Conservation (phyloP, 345 rosid species). For the Gossypium turneri region DNA sequence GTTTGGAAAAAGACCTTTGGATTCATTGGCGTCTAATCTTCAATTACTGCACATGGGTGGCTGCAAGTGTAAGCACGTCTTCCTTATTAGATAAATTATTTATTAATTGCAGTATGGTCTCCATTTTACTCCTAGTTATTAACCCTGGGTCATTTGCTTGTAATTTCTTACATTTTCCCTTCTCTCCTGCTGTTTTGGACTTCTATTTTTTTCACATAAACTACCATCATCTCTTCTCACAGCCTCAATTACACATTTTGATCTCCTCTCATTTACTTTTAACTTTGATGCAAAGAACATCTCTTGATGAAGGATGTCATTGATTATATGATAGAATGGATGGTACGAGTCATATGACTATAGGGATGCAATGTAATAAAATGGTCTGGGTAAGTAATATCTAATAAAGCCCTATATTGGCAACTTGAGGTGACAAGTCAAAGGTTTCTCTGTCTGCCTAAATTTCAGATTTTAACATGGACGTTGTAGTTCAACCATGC, state of each 20-base stretch:
- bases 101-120: neutral
- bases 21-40: conserved; percentile 47
- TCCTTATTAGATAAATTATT: neutral
- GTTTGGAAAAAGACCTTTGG: conserved; percentile 26
- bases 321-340: neutral
- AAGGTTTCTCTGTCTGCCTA: neutral
- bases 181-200: neutral
- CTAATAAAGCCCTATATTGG: neutral
- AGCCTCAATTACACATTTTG: neutral
- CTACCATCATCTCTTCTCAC: neutral
- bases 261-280: neutral
- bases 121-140: neutral
- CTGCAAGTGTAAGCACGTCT: conserved; percentile 56
- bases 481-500: neutral
- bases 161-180: neutral
- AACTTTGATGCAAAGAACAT: neutral
- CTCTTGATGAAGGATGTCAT: conserved; percentile 7
- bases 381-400: neutral
- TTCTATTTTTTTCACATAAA: neutral
- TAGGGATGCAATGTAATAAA: neutral
- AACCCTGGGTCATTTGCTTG: neutral
- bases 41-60: conserved; percentile 67
- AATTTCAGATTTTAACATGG: neutral
- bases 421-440: neutral
- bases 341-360: neutral